These are phyloP conservation scores for Asterionellopsis glacialis DNA, from an alignment of 108 stramenopile genomes.

Conservation along the genomic window DNA sequence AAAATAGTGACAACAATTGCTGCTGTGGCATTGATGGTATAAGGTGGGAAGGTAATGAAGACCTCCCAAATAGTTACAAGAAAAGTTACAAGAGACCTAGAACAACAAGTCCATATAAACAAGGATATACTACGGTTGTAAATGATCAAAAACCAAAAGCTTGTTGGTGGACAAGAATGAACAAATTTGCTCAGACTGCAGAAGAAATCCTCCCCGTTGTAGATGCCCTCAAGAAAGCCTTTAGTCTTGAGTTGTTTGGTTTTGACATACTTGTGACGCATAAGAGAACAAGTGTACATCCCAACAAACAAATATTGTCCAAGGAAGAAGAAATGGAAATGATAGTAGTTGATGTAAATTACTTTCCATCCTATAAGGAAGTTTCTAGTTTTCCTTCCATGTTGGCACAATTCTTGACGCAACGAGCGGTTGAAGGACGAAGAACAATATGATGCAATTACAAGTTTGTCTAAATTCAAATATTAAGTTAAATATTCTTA, in stretches of 20 bases:
- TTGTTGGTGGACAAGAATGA: no score
- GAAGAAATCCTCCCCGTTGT: conserved; percentile 77
- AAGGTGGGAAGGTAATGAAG: background rate
- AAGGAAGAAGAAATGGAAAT: conserved; percentile 19
- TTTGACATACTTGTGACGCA: conserved; percentile 72
- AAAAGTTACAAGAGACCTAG: background rate
- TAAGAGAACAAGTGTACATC: background rate
- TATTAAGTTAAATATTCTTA: no score
- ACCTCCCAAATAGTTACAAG: background rate
- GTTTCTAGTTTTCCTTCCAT: conserved; percentile 75
- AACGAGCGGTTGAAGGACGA: conserved; percentile 39
- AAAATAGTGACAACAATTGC: conserved; percentile 10
- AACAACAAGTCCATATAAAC: background rate
- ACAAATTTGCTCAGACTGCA: conserved; percentile 32
- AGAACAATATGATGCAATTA: background rate
- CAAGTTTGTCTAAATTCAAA: no score
- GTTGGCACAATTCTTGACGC: conserved; percentile 71
- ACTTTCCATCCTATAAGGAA: conserved; percentile 89
- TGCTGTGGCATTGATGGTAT: no score
- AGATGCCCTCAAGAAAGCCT: conserved; percentile 54
- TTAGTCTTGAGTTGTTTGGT: conserved; percentile 81
- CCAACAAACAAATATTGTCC: background rate
- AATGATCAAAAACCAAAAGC: background rate
- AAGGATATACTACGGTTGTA: no score
- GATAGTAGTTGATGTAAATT: conserved; percentile 83